These are phyloP conservation scores for Elsinoe australis DNA, from an alignment of 2,329 filamentous ascomycete species.

Conservation along the genomic window DNA sequence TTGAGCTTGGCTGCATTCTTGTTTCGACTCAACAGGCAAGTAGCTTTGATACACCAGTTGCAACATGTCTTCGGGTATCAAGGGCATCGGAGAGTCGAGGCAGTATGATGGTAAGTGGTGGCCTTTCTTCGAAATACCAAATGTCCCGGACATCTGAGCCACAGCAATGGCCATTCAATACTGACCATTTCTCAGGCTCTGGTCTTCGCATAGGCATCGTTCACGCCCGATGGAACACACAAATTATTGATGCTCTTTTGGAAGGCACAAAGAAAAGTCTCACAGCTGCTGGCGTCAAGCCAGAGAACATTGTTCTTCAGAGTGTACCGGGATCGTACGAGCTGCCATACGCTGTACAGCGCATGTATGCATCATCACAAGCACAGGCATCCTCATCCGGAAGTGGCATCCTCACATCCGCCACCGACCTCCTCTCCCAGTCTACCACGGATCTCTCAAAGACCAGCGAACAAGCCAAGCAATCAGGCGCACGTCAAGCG, in stretches of 20 bases:
- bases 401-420: slow-evolving; percentile 54
- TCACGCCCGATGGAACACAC: slow-evolving; percentile 89
- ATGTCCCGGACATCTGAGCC: slow-evolving; percentile 18
- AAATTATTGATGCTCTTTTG: slow-evolving; percentile 79
- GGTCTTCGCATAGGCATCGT: slow-evolving; percentile 85
- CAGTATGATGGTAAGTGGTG: slow-evolving; percentile 50
- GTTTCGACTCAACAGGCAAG: not conserved
- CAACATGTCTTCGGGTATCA: slow-evolving; percentile 49
- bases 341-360: slow-evolving; percentile 80
- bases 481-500: slow-evolving; percentile 40
- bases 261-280: slow-evolving; percentile 73
- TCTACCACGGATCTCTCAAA: slow-evolving; percentile 59
- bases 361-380: slow-evolving; percentile 47
- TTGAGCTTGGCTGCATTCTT: not conserved
- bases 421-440: slow-evolving; percentile 67
- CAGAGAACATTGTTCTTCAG: slow-evolving; percentile 81
- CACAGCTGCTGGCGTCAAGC: slow-evolving; percentile 67
- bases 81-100: slow-evolving; percentile 55
- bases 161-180: slow-evolving; percentile 50
- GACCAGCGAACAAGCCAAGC: slow-evolving; percentile 25
- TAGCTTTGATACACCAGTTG: not conserved
- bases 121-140: slow-evolving; percentile 3
- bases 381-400: slow-evolving; percentile 62
- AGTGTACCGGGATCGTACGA: slow-evolving; percentile 93
- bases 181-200: slow-evolving; percentile 51